These are phyloP conservation scores for Penstemon barbatus DNA, from an alignment of 257 asterid genomes.

Conservation along the genomic window DNA sequence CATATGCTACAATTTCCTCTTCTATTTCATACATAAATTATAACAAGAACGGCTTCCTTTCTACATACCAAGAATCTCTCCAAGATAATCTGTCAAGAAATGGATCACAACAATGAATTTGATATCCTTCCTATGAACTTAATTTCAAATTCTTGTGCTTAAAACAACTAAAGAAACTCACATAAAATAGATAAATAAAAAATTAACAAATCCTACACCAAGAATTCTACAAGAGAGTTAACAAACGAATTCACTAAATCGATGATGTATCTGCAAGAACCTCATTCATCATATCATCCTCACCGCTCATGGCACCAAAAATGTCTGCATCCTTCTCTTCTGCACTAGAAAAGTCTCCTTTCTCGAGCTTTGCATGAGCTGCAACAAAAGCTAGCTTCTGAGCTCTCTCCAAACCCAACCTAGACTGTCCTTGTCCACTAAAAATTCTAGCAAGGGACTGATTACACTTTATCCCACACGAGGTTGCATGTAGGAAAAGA, in stretches of 20 bases:
- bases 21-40: conserved; percentile 29
- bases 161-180: conserved; percentile 33
- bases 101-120: conserved; percentile 30
- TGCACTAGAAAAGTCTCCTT: conserved; percentile 46
- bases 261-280: conserved; percentile 66
- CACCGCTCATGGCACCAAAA: conserved; percentile 45
- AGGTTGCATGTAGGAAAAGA: conserved; percentile 83
- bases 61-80: conserved; percentile 38
- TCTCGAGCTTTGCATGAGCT: conserved; percentile 69
- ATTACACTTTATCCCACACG: conserved; percentile 57
- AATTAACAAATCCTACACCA: conserved; percentile 46
- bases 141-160: conserved; percentile 35
- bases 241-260: conserved; percentile 44
- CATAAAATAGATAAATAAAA: conserved; percentile 27
- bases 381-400: conserved; percentile 73
- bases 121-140: conserved; percentile 34
- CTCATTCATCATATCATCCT: conserved; percentile 63
- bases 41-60: conserved; percentile 35
- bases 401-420: conserved; percentile 56
- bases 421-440: conserved; percentile 44
- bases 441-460: conserved; percentile 56
- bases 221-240: conserved; percentile 38
- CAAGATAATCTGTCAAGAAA: conserved; percentile 33
- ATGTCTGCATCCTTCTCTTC: conserved; percentile 69
- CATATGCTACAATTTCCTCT: conserved; percentile 27